Base-by-base conservation (phyloP, 2,329 filamentous ascomycete species). In the Exutisphaerella laricina region DNA sequence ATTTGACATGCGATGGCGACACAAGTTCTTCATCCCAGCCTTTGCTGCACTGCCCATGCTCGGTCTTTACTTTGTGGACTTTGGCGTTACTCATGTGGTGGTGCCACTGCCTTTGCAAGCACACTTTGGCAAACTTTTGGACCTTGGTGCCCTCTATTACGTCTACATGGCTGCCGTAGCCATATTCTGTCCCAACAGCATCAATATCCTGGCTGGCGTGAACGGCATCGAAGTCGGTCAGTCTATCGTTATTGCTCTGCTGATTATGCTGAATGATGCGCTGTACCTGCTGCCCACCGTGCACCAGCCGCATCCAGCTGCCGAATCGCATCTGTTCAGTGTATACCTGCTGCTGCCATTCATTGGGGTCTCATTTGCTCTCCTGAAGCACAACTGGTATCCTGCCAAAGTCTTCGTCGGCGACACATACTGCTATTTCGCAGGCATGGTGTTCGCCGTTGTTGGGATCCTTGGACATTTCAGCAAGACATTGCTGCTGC, bases 161-260 rank as follows among this genome's bases (percentile, higher is more conserved):
- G 71, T 83, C 60, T 98, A 97, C 74, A 98, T 98, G 92, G 87
- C 88, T 39, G 84, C 85, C 43, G 78, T 98, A 55, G 86, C 90
- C 62, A 98, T 98, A 66, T 98, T 98, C 72, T 94, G 88, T 56
- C 89, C 92, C 5, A 97, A 98, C 70, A 88, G 88, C 66, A 98
- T 98, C 77, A 98, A 98, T 72, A 98, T 98, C 69, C 74, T 98
- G n/a, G 92, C 92, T 0, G 92, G 92, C n/a, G 87, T 98, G 67
- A 98, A 98, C 66, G 92, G 92, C 42, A 92, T 98, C 63, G 92
- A 98, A 66, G 92, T 97, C 42, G 81, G 85, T 8, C 92, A 98
- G 69, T 96, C 88, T 46, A 73, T 98, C 50, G 85, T 95, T 51
- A 87, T 98, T 61, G 90, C 89, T 18, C 66, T 81, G 40, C 77